Evolutionary conservation across 1,139 yeast species (phyloP).

Genomic region (Hanseniaspora gamundiae): DNA sequence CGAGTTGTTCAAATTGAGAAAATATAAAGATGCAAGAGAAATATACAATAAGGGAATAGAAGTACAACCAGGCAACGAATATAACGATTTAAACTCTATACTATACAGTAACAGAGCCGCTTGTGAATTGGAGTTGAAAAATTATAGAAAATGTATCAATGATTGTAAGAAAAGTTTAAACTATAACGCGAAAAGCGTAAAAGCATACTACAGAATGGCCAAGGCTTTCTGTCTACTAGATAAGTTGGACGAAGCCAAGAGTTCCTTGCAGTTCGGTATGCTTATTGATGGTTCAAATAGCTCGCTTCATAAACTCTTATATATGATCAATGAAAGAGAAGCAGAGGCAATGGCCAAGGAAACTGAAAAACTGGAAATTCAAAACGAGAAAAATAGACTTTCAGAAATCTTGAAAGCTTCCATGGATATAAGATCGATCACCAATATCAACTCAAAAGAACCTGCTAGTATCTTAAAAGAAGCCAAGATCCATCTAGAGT

Average conservation of each 20-base stretch:
- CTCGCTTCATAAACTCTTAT: conserved; percentile 36
- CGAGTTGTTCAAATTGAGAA: conserved; percentile 61
- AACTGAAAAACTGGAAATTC: conserved; percentile 18
- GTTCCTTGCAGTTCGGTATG: conserved; percentile 53
- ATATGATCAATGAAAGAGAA: conserved; percentile 32
- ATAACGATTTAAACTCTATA: conserved; percentile 22
- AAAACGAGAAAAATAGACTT: conserved; percentile 13
- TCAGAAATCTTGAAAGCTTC: conserved; percentile 37
- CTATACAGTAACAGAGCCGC: conserved; percentile 80
- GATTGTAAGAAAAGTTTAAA: conserved; percentile 69
- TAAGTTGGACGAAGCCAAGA: conserved; percentile 59
- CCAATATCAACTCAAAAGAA: conserved; percentile 34
- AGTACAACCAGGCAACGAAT: conserved; percentile 28
- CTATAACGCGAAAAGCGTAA: conserved; percentile 56
- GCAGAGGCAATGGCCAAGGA: conserved; percentile 17
- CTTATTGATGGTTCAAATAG: conserved; percentile 46
- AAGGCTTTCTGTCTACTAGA: conserved; percentile 64
- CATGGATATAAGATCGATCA: conserved; percentile 41
- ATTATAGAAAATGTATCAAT: conserved; percentile 74
- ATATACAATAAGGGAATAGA: conserved; percentile 74
- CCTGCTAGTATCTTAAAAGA: conserved; percentile 32
- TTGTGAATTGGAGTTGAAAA: conserved; percentile 73
- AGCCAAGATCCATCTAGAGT: conserved; percentile 42
- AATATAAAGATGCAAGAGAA: conserved; percentile 63
- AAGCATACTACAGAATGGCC: conserved; percentile 80